These are phyloP conservation scores for Davidsoniella virescens DNA, from an alignment of 2,329 filamentous ascomycete species.

Conservation along the genomic window DNA sequence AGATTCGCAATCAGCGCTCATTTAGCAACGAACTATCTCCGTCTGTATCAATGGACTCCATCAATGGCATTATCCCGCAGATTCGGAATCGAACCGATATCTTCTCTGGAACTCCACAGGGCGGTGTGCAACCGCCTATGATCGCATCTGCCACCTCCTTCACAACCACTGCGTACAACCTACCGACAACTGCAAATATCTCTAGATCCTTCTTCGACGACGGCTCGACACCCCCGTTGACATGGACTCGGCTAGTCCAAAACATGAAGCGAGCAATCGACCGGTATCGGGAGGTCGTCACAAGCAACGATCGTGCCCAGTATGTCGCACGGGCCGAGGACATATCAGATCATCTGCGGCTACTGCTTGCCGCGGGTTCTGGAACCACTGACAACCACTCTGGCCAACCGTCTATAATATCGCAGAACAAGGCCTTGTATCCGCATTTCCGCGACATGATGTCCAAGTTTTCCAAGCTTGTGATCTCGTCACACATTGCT, in stretches of 20 bases:
- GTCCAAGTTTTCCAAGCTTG: slow-evolving; percentile 98
- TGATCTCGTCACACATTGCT: slow-evolving; percentile 93
- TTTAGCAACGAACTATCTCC: slow-evolving; percentile 61
- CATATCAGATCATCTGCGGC: slow-evolving; percentile 86
- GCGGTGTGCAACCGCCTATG: slow-evolving; percentile 27
- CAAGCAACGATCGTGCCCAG: slow-evolving; percentile 65
- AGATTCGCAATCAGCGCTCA: slow-evolving; percentile 50
- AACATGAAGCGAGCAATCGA: slow-evolving; percentile 90
- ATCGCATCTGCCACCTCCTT: slow-evolving; percentile 46
- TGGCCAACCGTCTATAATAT: slow-evolving; percentile 97
- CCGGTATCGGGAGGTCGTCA: slow-evolving; percentile 77
- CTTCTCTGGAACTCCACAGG: slow-evolving; percentile 29
- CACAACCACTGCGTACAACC: slow-evolving; percentile 39
- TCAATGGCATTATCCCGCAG: slow-evolving; percentile 51
- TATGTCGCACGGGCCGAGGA: slow-evolving; percentile 93
- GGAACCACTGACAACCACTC: slow-evolving; percentile 98
- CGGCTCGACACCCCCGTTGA: slow-evolving; percentile 59
- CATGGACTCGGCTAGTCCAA: slow-evolving; percentile 77
- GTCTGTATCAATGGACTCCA: slow-evolving; percentile 80
- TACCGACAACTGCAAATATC: slow-evolving; percentile 43
- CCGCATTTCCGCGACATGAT: slow-evolving; percentile 98
- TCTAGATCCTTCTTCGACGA: slow-evolving; percentile 85
- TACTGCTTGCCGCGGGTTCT: slow-evolving; percentile 87
- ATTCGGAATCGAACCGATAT: slow-evolving; percentile 40
- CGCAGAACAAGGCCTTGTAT: slow-evolving; percentile 90